phyloP scores from a whole-genome alignment of 331 rosid species.

The Rosa hybrid region DNA sequence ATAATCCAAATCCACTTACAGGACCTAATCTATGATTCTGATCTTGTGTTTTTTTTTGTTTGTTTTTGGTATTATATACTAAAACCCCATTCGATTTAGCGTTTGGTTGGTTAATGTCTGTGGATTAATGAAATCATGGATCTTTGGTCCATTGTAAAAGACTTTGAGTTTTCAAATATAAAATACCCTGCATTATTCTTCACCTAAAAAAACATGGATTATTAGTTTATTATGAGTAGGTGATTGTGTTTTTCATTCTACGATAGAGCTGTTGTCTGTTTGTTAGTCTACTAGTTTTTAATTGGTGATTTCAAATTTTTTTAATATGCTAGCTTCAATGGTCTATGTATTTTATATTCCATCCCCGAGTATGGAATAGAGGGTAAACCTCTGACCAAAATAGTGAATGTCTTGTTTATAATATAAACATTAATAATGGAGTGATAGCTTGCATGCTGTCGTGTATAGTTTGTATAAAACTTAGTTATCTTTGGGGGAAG shows the following conservation, averaged over 20 bases:
- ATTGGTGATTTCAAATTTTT: conserved; percentile 1
- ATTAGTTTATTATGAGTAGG: conserved; percentile 17
- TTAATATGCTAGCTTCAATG: conserved; percentile 1
- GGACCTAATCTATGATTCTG: conserved; percentile 6
- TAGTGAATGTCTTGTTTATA: conserved; percentile 32
- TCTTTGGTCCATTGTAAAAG: conserved; percentile 31
- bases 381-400: conserved; percentile 41
- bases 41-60: conserved; percentile 1
- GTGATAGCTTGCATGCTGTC: conserved; percentile 31
- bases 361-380: conserved; percentile 11
- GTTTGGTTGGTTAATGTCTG: conserved; percentile 6
- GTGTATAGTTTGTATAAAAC: conserved; percentile 16
- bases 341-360: conserved; percentile 6
- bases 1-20: conserved; percentile 18
- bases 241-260: conserved; percentile 41
- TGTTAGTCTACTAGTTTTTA: conserved; percentile 23
- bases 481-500: background rate
- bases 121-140: conserved; percentile 24
- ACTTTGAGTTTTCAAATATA: conserved; percentile 11
- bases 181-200: background rate
- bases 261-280: conserved; percentile 41
- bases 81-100: conserved; percentile 10
- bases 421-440: conserved; percentile 6
- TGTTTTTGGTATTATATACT: background rate
- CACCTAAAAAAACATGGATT: conserved; percentile 10